Evolutionary conservation across 1,284 basidiomycete species (phyloP).

Genomic region (Papiliotrema fonsecae): DNA sequence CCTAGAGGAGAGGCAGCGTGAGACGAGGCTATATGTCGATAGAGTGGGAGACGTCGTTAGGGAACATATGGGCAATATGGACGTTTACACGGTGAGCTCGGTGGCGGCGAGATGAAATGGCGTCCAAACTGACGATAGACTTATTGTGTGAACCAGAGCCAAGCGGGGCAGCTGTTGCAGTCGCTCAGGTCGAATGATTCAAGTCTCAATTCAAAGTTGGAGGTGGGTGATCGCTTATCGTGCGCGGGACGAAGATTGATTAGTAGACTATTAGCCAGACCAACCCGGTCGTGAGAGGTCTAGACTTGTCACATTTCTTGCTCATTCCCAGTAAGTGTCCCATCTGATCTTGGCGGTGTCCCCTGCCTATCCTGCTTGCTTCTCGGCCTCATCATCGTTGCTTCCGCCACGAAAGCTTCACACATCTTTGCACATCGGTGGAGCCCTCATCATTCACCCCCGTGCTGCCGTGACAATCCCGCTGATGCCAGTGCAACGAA

Average conservation of each 20-base stretch:
- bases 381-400: not conserved
- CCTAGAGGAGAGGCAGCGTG: conserved; percentile 83
- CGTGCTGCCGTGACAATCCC: not conserved
- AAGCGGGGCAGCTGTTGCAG: conserved; percentile 72
- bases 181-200: conserved; percentile 65
- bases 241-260: not conserved
- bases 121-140: conserved; percentile 53
- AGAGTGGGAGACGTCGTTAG: conserved; percentile 78
- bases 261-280: conserved; percentile 41
- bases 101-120: not conserved
- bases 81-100: conserved; percentile 62
- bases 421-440: too few relatives aligned
- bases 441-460: not conserved
- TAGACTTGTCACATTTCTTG: conserved; percentile 86
- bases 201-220: conserved; percentile 61
- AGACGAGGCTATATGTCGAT: conserved; percentile 83
- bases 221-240: conserved; percentile 50
- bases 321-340: conserved; percentile 72
- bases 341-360: not conserved
- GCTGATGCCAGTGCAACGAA: conserved; percentile 72
- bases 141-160: conserved; percentile 86
- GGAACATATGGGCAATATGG: conserved; percentile 68
- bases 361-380: not conserved
- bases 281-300: conserved; percentile 68
- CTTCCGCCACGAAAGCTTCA: not conserved